Conservation (phyloP, 2,329 filamentous ascomycete species). For the Alternaria novae-zelandiae region DNA sequence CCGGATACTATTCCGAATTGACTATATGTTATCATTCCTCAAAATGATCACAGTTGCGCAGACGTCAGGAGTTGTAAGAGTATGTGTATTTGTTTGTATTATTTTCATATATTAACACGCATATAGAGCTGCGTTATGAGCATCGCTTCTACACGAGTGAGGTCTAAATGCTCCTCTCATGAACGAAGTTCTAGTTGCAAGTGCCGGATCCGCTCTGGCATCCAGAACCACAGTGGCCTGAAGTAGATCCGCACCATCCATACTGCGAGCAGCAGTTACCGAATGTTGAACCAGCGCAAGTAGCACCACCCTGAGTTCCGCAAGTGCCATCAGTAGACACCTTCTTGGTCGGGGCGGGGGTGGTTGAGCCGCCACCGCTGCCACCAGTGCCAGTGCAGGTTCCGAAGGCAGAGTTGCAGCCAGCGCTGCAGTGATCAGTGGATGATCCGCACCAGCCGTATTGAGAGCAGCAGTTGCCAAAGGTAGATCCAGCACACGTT, state of each 20-base stretch:
- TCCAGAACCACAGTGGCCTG: conserved; percentile 14
- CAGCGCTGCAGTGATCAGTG: conserved; percentile 38
- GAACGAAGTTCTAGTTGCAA: conserved; percentile 24
- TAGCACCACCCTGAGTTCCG: conserved; percentile 11
- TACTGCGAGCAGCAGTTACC: conserved; percentile 20
- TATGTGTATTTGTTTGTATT: not conserved
- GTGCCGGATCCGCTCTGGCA: conserved; percentile 19
- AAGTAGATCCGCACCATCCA: conserved; percentile 19
- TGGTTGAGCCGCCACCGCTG: not conserved
- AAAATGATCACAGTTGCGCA: not conserved
- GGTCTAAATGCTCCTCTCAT: not conserved
- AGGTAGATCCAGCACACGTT: conserved; percentile 37
- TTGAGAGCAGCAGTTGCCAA: conserved; percentile 55
- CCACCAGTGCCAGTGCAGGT: conserved; percentile 19
- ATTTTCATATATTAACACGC: not conserved
- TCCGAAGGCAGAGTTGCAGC: conserved; percentile 44
- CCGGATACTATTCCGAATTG: not conserved
- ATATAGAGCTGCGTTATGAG: not conserved
- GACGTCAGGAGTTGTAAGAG: not conserved
- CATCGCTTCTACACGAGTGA: not conserved
- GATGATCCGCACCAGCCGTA: conserved; percentile 51
- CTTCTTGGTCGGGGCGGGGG: not conserved
- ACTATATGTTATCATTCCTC: not conserved
- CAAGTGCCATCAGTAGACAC: conserved; percentile 19
- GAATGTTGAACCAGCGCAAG: conserved; percentile 15